A percentile compares a stretch with the other conserved stretches of the same genome.
phyloP scores from a whole-genome alignment of 1,139 yeast genomes.

The Candida albicans region DNA sequence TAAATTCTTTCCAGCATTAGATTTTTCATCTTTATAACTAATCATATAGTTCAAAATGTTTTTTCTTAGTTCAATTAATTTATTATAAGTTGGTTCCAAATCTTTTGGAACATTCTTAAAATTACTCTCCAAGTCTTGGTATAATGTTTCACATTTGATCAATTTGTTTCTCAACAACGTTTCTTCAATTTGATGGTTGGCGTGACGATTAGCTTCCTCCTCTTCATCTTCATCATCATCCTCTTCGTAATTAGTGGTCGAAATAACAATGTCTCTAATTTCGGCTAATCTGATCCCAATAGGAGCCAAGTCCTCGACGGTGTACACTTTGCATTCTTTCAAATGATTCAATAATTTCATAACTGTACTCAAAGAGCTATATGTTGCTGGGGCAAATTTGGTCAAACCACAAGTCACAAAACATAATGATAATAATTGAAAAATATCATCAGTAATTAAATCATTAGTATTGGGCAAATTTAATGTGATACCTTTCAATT shows the following conservation, averaged over 20 bases:
- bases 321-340: constrained; percentile 76
- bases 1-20: constrained; percentile 32
- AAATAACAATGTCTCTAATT: constrained; percentile 58
- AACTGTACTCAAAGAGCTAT: constrained; percentile 83
- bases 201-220: constrained; percentile 1
- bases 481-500: constrained; percentile 43
- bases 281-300: constrained; percentile 70
- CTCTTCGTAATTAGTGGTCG: constrained; percentile 37
- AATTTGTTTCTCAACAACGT: constrained; percentile 60
- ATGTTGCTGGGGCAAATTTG: constrained; percentile 90
- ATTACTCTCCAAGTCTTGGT: constrained; percentile 49
- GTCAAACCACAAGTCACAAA: constrained; percentile 89
- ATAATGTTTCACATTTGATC: constrained; percentile 56
- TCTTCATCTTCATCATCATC: constrained; percentile 22
- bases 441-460: constrained; percentile 78
- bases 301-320: constrained; percentile 79
- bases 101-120: constrained; percentile 59
- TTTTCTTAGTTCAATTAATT: constrained; percentile 40
- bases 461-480: constrained; percentile 54
- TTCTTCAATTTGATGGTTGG: constrained; percentile 51
- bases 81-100: constrained; percentile 51
- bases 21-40: constrained; percentile 19
- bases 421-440: constrained; percentile 81
- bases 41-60: constrained; percentile 36
- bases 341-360: constrained; percentile 79